Base-by-base conservation (phyloP, 2,329 filamentous ascomycete species). In the Clathrospora elynae region DNA sequence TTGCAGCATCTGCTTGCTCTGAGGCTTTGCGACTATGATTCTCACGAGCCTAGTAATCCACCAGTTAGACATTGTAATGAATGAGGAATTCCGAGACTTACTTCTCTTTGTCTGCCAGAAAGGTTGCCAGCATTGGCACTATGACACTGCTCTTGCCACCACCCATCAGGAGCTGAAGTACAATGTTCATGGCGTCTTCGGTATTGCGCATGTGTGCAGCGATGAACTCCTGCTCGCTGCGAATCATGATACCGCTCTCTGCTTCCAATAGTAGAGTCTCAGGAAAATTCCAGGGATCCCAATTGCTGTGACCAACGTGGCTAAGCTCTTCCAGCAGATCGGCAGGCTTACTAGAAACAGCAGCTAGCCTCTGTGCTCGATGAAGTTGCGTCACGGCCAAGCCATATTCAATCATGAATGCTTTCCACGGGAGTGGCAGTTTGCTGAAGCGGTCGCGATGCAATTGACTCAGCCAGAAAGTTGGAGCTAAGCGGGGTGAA, bases 191-290 rank as follows among this genome's bases (percentile, higher is more conserved):
- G 20, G 20, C 20, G 20, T 23, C 20, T 23, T 23, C 20, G 20
- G 20, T 23, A 23, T 23, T 23, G 2, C 74, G 77, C 79, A 88
- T 88, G 12, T 76, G 57, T 0, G 40, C 25, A 0, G 84, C 80
- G 35, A 89, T 81, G 2, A 77, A 59, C 2, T 77, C 72, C 55
- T 89, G 84, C 0, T 81, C 75, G 0, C 72, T 57, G 0, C 86
- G 77, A 8, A 89, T 82, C 7, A 82, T 57, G 2, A 89, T 72
- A 1, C 77, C 75, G 23, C 75, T 81, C 38, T 89, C 85, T 0
- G 84, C 70, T 60, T 89, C 85, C 0, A 89, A 43, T 0, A 90
- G 66, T 0, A 88, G 67, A 46, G 73, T 82, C 14, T 88, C 85
- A 0, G 85, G 82, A 24, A 73, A 67, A 0, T 78, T 46, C 0